Evolutionary conservation across 768 basidiomycete genomes (phyloP), one percentile per base, ranked within the genome.

Genomic region (Cyathus striatus): DNA sequence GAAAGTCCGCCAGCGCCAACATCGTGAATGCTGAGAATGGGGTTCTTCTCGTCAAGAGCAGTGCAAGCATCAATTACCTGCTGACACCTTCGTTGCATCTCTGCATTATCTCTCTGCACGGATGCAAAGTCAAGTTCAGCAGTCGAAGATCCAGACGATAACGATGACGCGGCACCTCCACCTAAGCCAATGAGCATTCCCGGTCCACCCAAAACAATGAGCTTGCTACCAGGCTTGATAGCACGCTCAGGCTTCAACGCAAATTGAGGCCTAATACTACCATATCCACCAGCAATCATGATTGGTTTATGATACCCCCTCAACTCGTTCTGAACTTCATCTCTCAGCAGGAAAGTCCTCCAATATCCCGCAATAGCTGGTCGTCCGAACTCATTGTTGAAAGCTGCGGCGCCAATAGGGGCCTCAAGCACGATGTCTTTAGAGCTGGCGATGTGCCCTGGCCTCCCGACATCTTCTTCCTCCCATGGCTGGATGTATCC

Each of bases 301-400:
- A 99, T 96, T 12, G 96, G 96, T 62, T 99, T 99, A 69, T 98
- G 96, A 63, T 97, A 99, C 0, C 96, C 96, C 42, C 94, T 69
- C n/a, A 92, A 66, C 59, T 91, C 87, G 21, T 63, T 64, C 52
- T 62, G 55, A 40, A 58, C 48, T 3, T 62, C 59, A 6, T 70
- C 65, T 23, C 78, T 59, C 17, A 83, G 75, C 1, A 92, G 73
- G 65, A 96, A 97, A 0, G 96, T 95, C 37, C 96, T 83, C 73
- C 94, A 97, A 65, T 95, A 98, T 2, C 96, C 96, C 3, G 85
- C 64, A 14, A 99, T 73, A 3, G 86, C 92, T 0, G 96, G 96
- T 17, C 96, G 76, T 2, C 96, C 96, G 53, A 98, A 98, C 60
- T 99, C 95, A 62, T 99, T 95, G 70, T 98, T 97, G 72, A 96